phyloP scores from a whole-genome alignment of 164 flowering plant species.

The Chloranthus sessilifolius region DNA sequence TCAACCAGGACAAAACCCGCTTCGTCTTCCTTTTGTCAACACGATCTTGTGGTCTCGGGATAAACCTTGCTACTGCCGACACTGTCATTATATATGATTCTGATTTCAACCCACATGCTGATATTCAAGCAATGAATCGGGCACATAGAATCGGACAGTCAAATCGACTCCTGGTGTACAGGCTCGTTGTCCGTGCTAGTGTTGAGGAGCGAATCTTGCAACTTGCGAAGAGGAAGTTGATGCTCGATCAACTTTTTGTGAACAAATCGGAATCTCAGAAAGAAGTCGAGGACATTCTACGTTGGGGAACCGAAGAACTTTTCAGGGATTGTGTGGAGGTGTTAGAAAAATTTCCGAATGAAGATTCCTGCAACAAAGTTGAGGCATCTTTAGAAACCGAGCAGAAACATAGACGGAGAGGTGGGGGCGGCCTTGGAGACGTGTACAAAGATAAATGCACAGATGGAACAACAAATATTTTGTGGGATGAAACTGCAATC shows the following conservation, averaged over 20 bases:
- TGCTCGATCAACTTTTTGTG: slow-evolving; percentile 99
- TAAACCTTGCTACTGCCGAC: slow-evolving; percentile 98
- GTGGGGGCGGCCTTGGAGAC: slow-evolving; percentile 92
- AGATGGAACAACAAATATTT: slow-evolving; percentile 59
- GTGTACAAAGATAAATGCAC: slow-evolving; percentile 55
- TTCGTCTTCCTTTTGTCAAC: slow-evolving; percentile 95
- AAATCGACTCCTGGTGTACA: slow-evolving; percentile 86
- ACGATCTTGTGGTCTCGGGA: slow-evolving; percentile 98
- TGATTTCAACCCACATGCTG: slow-evolving; percentile 99
- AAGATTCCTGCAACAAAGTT: slow-evolving; percentile 36
- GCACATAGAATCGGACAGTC: slow-evolving; percentile 99
- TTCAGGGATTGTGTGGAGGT: slow-evolving; percentile 53
- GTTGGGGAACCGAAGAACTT: slow-evolving; percentile 99
- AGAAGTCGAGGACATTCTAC: slow-evolving; percentile 91
- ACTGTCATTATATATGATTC: slow-evolving; percentile 98
- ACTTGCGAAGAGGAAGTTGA: slow-evolving; percentile 95
- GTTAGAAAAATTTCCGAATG: slow-evolving; percentile 35
- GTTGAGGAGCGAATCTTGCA: slow-evolving; percentile 99
- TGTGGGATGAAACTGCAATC: slow-evolving; percentile 96
- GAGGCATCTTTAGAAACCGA: slow-evolving; percentile 51
- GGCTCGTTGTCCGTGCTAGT: slow-evolving; percentile 98
- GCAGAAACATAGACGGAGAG: slow-evolving; percentile 52
- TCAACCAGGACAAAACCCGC: slow-evolving; percentile 90
- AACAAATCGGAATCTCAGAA: slow-evolving; percentile 94
- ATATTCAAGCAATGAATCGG: slow-evolving; percentile 99